Evolutionary conservation across 441 rosid species (phyloP).

Genomic region (Capsella rubella): DNA sequence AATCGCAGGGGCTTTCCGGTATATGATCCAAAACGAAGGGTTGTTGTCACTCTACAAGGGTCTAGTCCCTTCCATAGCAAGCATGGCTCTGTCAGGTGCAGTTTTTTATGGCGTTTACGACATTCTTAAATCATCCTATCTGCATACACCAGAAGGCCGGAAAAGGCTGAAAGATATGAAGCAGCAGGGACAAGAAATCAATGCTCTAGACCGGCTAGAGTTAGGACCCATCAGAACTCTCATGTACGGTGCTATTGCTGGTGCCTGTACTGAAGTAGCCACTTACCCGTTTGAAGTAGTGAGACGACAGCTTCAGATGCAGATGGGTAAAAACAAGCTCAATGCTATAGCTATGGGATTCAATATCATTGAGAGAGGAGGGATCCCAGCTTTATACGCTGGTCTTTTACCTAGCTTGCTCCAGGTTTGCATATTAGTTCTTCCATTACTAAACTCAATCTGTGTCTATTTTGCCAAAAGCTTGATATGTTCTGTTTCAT

Average conservation of each 20-base stretch:
- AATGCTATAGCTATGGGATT: constrained; percentile 63
- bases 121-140: constrained; percentile 73
- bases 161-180: constrained; percentile 68
- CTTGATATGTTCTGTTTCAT: constrained; percentile 31
- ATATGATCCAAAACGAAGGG: constrained; percentile 78
- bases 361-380: constrained; percentile 69
- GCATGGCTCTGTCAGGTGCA: constrained; percentile 86
- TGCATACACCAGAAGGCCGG: constrained; percentile 70
- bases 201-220: constrained; percentile 75
- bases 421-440: constrained; percentile 56
- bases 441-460: not conserved
- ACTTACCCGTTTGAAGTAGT: constrained; percentile 88
- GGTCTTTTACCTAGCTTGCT: constrained; percentile 85
- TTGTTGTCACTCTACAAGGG: constrained; percentile 87
- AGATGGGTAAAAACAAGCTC: constrained; percentile 60
- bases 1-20: constrained; percentile 67
- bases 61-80: constrained; percentile 68
- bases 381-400: constrained; percentile 79
- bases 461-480: not conserved
- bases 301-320: constrained; percentile 83
- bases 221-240: constrained; percentile 80
- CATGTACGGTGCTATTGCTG: constrained; percentile 76
- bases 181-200: constrained; percentile 62
- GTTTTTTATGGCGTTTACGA: constrained; percentile 85
- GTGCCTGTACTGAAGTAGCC: constrained; percentile 88